These are phyloP conservation scores for Salvia rosmarinus DNA, from an alignment of 257 asterid species.

Conservation along the genomic window DNA sequence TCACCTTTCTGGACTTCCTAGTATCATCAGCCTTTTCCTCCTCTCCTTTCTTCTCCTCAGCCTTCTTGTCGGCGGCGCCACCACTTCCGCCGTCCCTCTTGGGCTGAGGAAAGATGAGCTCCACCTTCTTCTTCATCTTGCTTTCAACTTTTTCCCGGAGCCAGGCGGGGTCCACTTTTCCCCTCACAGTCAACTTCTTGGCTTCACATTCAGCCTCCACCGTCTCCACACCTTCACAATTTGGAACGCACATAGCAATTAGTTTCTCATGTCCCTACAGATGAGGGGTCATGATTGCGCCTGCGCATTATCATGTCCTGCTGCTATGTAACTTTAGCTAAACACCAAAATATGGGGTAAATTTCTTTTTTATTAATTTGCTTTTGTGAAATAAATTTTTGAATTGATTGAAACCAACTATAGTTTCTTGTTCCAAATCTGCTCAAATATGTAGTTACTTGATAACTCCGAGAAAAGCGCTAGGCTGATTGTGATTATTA, in stretches of 20 bases:
- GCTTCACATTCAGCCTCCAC: conserved; percentile 66
- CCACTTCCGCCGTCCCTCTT: conserved; percentile 38
- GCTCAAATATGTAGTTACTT: conserved; percentile 37
- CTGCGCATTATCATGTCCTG: conserved; percentile 27
- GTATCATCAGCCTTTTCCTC: conserved; percentile 35
- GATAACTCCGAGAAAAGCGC: conserved; percentile 43
- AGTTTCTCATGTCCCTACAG: conserved; percentile 25
- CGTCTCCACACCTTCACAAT: conserved; percentile 69
- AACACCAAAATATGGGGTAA: not conserved
- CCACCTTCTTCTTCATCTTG: conserved; percentile 88
- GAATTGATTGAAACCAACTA: not conserved
- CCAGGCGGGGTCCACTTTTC: conserved; percentile 74
- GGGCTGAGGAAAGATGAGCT: conserved; percentile 74
- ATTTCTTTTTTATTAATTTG: not conserved
- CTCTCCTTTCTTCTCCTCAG: conserved; percentile 41
- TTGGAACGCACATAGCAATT: conserved; percentile 34
- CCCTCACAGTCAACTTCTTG: conserved; percentile 72
- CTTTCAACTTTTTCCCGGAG: conserved; percentile 63
- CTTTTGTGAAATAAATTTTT: not conserved
- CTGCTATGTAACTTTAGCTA: not conserved
- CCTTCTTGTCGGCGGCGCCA: conserved; percentile 25
- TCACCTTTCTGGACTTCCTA: conserved; percentile 56
- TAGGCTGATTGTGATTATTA: too few species aligned
- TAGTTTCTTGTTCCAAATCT: too few species aligned
- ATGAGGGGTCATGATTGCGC: conserved; percentile 19